Percentiles rank a stretch among this genome's conserved stretches.
These are phyloP conservation scores for Forsythia viridissima DNA, from an alignment of 257 asterid genomes.

Conservation along the genomic window DNA sequence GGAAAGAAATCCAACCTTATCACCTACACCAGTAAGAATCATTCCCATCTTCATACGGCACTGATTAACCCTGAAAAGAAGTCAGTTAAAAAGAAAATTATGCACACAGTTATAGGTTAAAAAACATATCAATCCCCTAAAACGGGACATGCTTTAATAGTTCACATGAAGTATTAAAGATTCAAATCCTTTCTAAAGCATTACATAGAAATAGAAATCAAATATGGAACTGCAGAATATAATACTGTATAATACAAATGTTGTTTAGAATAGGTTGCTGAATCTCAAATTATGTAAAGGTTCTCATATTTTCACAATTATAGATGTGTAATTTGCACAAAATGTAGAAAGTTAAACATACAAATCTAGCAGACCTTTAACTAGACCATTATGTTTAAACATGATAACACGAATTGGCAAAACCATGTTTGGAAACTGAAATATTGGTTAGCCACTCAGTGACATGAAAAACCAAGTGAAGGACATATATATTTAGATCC, in stretches of 20 bases:
- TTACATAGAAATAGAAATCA: background rate
- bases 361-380: background rate
- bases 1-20: conserved; percentile 57
- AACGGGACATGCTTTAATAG: background rate
- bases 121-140: background rate
- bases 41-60: conserved; percentile 95
- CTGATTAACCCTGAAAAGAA: conserved; percentile 58
- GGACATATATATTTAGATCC: background rate
- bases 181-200: background rate
- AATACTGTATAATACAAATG: background rate
- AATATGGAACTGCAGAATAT: background rate
- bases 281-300: background rate
- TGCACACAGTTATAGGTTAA: conserved; percentile 18
- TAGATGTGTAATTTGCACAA: background rate
- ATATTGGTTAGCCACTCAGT: background rate
- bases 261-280: background rate
- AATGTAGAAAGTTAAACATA: background rate
- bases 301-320: background rate
- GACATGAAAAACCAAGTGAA: background rate
- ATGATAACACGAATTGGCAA: background rate
- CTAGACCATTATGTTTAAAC: background rate
- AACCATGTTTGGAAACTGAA: background rate
- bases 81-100: conserved; percentile 25
- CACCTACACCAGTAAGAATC: conserved; percentile 93
- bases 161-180: background rate